Conservation (phyloP, 2,329 filamentous ascomycete genomes). For the Arthrobotrys sphaeroides region DNA sequence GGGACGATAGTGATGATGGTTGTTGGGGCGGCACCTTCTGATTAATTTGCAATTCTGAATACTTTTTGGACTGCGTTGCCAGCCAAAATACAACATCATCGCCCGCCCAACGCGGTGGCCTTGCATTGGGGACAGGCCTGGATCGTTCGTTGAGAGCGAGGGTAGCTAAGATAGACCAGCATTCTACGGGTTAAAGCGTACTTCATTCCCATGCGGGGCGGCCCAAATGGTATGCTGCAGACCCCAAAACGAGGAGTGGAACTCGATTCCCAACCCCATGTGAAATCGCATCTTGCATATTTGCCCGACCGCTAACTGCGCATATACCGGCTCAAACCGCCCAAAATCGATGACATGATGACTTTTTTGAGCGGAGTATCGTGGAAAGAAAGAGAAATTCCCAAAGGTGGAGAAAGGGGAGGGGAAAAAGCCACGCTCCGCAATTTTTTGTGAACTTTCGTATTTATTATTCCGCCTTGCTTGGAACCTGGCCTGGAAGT, state of each 20-base stretch:
- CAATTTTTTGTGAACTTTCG: too few species aligned
- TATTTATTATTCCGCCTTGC: background rate
- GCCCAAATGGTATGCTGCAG: too few species aligned
- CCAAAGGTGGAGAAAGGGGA: too few species aligned
- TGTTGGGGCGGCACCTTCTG: background rate
- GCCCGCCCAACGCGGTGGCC: too few species aligned
- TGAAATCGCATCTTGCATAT: background rate
- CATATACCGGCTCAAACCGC: slow-evolving; percentile 41
- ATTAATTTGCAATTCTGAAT: background rate
- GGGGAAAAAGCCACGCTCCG: too few species aligned
- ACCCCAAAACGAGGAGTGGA: too few species aligned
- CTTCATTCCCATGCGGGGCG: too few species aligned
- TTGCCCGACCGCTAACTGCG: too few species aligned
- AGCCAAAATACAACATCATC: slow-evolving; percentile 5
- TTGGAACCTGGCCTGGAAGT: background rate
- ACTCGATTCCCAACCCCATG: background rate
- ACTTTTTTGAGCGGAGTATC: slow-evolving; percentile 15
- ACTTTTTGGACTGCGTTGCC: slow-evolving; percentile 1
- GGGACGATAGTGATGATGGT: background rate
- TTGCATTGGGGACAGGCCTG: too few species aligned
- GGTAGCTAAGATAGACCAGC: background rate
- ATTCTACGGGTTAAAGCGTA: too few species aligned
- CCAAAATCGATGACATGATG: slow-evolving; percentile 43
- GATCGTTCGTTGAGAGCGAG: too few species aligned
- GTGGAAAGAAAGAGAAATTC: background rate